Percentiles rank a stretch among this genome's conserved stretches.
Evolutionary conservation across 345 rosid genomes (phyloP).

Genomic region (Turritis glabra): DNA sequence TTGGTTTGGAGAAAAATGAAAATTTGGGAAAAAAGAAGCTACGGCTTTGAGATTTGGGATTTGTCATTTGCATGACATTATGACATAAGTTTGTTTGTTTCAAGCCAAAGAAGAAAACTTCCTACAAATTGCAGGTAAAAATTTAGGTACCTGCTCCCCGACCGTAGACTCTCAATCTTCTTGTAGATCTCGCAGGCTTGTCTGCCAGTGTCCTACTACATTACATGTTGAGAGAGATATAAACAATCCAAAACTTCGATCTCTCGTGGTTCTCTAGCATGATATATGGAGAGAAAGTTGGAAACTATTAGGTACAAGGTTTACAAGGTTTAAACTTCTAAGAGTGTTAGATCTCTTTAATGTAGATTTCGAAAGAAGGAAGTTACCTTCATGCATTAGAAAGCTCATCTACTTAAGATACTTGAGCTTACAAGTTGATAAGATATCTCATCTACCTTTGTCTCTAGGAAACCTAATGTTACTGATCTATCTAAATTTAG

Average conservation of each 20-base stretch:
- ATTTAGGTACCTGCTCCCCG: accelerated
- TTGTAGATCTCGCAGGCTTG: conserved; percentile 26
- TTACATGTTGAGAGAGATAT: background rate
- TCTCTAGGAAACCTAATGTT: conserved; percentile 22
- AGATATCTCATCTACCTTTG: conserved; percentile 19
- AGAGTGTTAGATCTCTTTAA: conserved; percentile 39
- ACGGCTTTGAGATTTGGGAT: background rate
- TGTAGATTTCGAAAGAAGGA: background rate
- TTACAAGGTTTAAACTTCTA: conserved; percentile 8
- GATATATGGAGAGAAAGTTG: background rate
- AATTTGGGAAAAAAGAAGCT: conserved; percentile 5
- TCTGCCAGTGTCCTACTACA: background rate
- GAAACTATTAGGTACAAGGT: background rate
- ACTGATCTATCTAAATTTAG: conserved; percentile 12
- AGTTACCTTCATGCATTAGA: conserved; percentile 29
- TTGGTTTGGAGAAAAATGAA: conserved; percentile 38
- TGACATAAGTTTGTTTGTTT: conserved; percentile 23
- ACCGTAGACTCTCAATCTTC: background rate
- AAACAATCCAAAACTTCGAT: conserved; percentile 3
- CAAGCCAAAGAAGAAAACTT: conserved; percentile 31
- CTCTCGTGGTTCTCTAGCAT: background rate
- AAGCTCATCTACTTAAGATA: conserved; percentile 39
- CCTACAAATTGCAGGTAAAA: background rate
- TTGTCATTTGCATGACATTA: conserved; percentile 21
- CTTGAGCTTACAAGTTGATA: background rate